phyloP scores from a whole-genome alignment of 371 early-diverging fungal species.

The Saksenaea oblongispora region DNA sequence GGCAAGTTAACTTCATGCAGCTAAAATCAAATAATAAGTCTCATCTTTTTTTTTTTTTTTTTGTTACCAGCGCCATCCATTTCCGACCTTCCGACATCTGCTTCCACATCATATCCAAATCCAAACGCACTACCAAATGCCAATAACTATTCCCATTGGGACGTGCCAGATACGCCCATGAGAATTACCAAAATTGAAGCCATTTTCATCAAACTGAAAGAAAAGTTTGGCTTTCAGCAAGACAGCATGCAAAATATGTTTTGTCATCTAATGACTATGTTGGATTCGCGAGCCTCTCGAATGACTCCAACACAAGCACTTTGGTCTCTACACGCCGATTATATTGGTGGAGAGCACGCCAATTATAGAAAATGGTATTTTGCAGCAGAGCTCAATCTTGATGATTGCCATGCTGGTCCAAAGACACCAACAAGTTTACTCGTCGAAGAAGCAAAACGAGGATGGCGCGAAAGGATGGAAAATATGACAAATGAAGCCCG shows the following conservation, averaged over 20 bases:
- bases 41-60: background rate
- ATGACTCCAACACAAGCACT: conserved; percentile 77
- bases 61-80: background rate
- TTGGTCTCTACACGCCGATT: conserved; percentile 81
- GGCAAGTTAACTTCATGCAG: background rate
- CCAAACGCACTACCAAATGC: background rate
- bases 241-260: conserved; percentile 78
- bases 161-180: conserved; percentile 13
- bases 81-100: background rate
- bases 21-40: background rate
- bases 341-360: conserved; percentile 85
- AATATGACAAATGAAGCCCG: conserved; percentile 65
- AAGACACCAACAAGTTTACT: conserved; percentile 30
- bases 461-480: conserved; percentile 77
- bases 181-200: conserved; percentile 12
- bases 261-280: conserved; percentile 79
- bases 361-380: conserved; percentile 90
- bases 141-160: conserved; percentile 31
- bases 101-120: background rate
- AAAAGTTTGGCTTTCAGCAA: conserved; percentile 80
- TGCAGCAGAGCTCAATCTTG: conserved; percentile 74
- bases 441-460: conserved; percentile 63
- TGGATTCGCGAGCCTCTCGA: conserved; percentile 82
- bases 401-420: conserved; percentile 34
- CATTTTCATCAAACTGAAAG: conserved; percentile 22